Evolutionary conservation across 1,284 basidiomycete genomes (phyloP).

Genomic region (Tylopilus orsonianus): DNA sequence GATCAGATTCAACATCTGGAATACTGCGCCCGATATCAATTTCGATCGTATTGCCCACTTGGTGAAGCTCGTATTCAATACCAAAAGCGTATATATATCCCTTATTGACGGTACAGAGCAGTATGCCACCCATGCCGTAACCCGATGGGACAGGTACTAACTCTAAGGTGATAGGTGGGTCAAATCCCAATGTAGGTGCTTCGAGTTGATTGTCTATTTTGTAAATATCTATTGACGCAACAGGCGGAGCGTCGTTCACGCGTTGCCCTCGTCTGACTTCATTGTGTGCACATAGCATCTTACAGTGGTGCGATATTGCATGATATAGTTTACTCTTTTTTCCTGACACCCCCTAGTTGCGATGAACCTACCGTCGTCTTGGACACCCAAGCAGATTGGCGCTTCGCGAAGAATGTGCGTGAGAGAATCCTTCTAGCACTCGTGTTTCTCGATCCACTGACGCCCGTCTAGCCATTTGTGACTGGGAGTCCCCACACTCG

Average conservation of each 20-base stretch:
- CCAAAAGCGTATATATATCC: conserved; percentile 81
- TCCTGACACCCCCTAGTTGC: conserved; percentile 45
- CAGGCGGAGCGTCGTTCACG: conserved; percentile 62
- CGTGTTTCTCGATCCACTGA: conserved; percentile 2
- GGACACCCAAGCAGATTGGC: conserved; percentile 83
- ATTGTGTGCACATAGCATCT: conserved; percentile 81
- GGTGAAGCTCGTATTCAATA: conserved; percentile 90
- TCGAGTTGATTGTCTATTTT: background rate
- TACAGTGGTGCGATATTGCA: conserved; percentile 61
- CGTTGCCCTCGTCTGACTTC: conserved; percentile 64
- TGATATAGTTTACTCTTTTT: background rate
- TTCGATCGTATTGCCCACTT: conserved; percentile 91
- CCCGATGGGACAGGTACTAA: conserved; percentile 9
- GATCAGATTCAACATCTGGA: conserved; percentile 80
- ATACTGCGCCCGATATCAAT: conserved; percentile 81
- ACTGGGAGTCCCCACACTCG: conserved; percentile 66
- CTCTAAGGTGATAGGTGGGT: conserved; percentile 57
- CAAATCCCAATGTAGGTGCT: conserved; percentile 72
- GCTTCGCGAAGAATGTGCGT: conserved; percentile 77
- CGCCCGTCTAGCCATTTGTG: conserved; percentile 66
- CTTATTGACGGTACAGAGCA: conserved; percentile 82
- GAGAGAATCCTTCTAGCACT: background rate
- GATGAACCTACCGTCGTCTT: conserved; percentile 89
- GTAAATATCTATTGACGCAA: conserved; percentile 1
- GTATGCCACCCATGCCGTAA: conserved; percentile 39